Conservation (phyloP, 2,329 filamentous ascomycete genomes). For the Hypoxylon sp. region DNA sequence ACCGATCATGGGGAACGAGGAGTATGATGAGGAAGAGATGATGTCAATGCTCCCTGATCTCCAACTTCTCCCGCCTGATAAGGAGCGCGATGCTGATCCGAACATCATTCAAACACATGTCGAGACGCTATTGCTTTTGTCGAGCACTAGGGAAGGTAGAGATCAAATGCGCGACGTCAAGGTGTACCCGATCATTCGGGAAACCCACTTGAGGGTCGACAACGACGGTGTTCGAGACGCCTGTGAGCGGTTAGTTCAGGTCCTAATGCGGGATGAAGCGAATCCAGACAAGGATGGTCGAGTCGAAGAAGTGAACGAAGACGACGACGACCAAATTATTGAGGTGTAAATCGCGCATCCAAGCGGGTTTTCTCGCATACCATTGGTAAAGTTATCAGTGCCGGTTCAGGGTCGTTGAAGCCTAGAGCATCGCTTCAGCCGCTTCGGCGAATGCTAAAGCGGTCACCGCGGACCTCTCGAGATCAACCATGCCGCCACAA, state of each 20-base stretch:
- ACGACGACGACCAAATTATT: conserved; percentile 69
- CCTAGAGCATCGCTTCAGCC: conserved; percentile 21
- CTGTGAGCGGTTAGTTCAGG: conserved; percentile 90
- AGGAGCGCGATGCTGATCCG: conserved; percentile 82
- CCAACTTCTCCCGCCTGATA: conserved; percentile 90
- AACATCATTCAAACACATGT: conserved; percentile 88
- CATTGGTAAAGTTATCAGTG: conserved; percentile 28
- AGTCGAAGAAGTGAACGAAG: conserved; percentile 64
- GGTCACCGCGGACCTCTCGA: conserved; percentile 11
- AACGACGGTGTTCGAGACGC: conserved; percentile 86
- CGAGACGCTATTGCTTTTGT: conserved; percentile 88
- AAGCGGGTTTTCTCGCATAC: conserved; percentile 11
- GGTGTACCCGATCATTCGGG: conserved; percentile 90
- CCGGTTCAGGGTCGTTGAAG: conserved; percentile 4
- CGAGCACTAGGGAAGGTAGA: conserved; percentile 81
- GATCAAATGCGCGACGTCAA: conserved; percentile 81
- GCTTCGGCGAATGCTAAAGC: conserved; percentile 19
- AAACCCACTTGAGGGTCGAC: conserved; percentile 83
- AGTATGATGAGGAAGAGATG: conserved; percentile 89
- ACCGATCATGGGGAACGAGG: conserved; percentile 88
- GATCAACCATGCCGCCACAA: conserved; percentile 11
- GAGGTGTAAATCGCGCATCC: conserved; percentile 61
- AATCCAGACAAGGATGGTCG: conserved; percentile 58
- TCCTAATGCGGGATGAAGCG: conserved; percentile 85
- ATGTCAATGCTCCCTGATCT: conserved; percentile 90